Evolutionary conservation across 1,284 basidiomycete genomes (phyloP), one percentile per base, ranked within the genome.

Genomic region (Sporisorium graminicola): DNA sequence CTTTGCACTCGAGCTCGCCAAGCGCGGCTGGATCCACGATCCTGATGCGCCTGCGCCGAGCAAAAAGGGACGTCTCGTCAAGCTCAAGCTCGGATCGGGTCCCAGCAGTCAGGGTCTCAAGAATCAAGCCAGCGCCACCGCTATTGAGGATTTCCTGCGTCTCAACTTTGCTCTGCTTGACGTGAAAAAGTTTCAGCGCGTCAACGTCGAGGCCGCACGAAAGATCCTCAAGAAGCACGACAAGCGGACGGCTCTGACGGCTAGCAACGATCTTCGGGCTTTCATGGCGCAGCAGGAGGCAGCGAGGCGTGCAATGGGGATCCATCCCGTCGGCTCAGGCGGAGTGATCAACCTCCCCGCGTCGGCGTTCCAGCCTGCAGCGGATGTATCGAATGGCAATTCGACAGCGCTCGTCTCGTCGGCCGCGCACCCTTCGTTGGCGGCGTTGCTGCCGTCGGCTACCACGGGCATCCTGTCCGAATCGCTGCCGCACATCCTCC

Each of bases 171-270:
- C 92, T 57, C 90, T 98, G 55, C 86, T 98, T 54, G 91, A 95
- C 81, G 87, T 97, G 52, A 95, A 95, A 86, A 93, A 94, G 60
- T 84, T 84, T 82, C 92, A 95, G 85, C 87, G 90, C 37, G 94
- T 94, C 9, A 98, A 94, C 78, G 89, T 92, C 8, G 94, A 97
- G 85, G 95, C 95, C 0, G 86, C 86, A 20, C 72, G 87, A n/a
- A 87, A 87, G 81, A 87, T 87, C 40, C 89, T 97, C 69, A 97
- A 98, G 88, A 98, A 98, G 85, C 95, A 97, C 84, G 90, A 93
- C 29, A 98, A 97, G 86, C 91, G 94, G 5, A 94, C 93, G 0
- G 82, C 84, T 0, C 77, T 90, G 9, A 88, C 88, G 5, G 89
- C 88, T 2, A 77, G 77, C 55, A 62, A 65, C 31, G 81, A 81